A percentile compares a stretch with the other conserved stretches of the same genome.
These are phyloP conservation scores for Hordeum marinum DNA, from an alignment of 176 grass and related monocot genomes.

Conservation along the genomic window DNA sequence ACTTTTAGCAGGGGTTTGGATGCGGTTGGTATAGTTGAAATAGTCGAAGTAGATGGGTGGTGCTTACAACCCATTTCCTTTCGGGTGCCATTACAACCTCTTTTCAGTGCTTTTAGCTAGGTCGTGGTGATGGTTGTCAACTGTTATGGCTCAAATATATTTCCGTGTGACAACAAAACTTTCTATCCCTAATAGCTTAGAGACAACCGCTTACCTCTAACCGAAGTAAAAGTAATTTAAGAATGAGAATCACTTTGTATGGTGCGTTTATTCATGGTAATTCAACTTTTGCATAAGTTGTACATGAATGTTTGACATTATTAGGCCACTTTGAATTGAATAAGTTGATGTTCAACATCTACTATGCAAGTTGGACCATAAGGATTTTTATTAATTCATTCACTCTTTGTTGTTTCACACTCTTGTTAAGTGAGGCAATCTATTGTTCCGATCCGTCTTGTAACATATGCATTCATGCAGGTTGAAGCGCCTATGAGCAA, in stretches of 20 bases:
- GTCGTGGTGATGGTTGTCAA: neutral
- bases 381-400: neutral
- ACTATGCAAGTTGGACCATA: neutral
- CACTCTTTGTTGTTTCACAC: neutral
- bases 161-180: neutral
- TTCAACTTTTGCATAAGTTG: neutral
- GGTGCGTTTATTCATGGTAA: neutral
- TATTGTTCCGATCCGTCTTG: constrained; percentile 13
- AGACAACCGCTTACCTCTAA: neutral
- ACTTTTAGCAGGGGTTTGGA: no score
- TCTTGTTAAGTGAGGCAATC: neutral
- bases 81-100: no score
- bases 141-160: neutral
- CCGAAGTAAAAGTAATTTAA: neutral
- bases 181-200: neutral
- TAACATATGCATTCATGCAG: constrained; percentile 12
- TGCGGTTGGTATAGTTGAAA: no score
- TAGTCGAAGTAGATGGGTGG: no score
- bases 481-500: constrained; percentile 29
- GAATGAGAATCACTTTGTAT: neutral
- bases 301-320: neutral
- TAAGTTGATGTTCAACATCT: neutral
- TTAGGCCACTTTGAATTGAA: neutral
- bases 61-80: no score
- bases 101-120: neutral